Evolutionary conservation across 768 basidiomycete genomes (phyloP), one percentile per base, ranked within the genome.

Genomic region (Russula earlei): DNA sequence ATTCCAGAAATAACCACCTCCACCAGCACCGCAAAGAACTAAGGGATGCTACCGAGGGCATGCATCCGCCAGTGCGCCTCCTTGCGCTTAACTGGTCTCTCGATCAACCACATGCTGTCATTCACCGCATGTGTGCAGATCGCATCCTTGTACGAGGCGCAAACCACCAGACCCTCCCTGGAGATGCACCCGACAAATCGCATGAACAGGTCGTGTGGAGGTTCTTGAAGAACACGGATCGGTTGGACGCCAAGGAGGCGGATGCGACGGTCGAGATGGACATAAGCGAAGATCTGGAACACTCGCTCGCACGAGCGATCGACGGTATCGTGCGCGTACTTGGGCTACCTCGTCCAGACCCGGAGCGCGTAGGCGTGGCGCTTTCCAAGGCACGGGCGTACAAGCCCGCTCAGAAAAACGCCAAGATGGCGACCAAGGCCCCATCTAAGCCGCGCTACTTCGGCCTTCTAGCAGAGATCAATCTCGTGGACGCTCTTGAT

Each of bases 131-230:
- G 31, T 93, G 89, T 65, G 77, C 79, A 1, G 81, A 88, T 53
- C 85, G 94, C 20, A 76, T 99, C 52, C 64, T 78, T 5, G 56
- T 61, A 15, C 85, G 96, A 5, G 96, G 95, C 0, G 78, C 81
- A 4, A 88, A 86, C 59, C 96, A 99, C 72, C 87, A 97, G 67
- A 79, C 80, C 0, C 79, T 99, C 0, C 81, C 77, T 36, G 82
- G 84, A 0, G 81, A 84, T 59, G 67, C 65, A 10, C 53, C 66
- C 15, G 66, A 70, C 17, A 78, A 76, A 52, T 63, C 69, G 25
- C 89, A 98, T 69, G 93, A 96, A 68, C 74, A 79, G 5, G 79
- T 94, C 19, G 68, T 98, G n/a, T 83, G 84, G 82, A 75, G 74
- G 69, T 98, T 99, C 72, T 70, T 98, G 51, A 72, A 70, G 24